Percentiles rank a stretch among this genome's conserved stretches.
phyloP scores from a whole-genome alignment of 306 rosid genomes.

The Canavalia ensiformis region DNA sequence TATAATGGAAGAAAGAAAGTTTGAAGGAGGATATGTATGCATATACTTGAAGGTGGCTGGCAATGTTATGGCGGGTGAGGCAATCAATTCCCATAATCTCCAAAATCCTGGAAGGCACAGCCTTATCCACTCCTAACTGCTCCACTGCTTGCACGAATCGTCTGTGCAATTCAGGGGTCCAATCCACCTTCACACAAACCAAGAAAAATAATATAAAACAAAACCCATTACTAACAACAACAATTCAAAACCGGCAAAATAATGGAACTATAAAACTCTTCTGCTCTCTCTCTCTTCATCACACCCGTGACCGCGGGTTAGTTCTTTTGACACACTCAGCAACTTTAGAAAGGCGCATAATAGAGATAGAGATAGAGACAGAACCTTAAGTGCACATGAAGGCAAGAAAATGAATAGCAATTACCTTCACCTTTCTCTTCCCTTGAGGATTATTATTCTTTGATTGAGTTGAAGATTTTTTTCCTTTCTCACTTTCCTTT shows the following conservation, averaged over 20 bases:
- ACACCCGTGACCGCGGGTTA: constrained; percentile 52
- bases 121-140: constrained; percentile 96
- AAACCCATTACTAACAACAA: not conserved
- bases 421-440: constrained; percentile 89
- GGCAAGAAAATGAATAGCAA: not conserved
- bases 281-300: constrained; percentile 21
- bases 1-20: not conserved
- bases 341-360: constrained; percentile 37
- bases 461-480: constrained; percentile 66
- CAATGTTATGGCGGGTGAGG: constrained; percentile 98
- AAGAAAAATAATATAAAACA: constrained; percentile 9
- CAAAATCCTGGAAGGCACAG: constrained; percentile 95
- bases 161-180: constrained; percentile 97
- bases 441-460: constrained; percentile 69
- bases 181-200: constrained; percentile 81
- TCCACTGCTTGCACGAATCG: constrained; percentile 97
- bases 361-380: constrained; percentile 53
- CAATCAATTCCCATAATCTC: constrained; percentile 97
- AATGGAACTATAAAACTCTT: not conserved
- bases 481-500: constrained; percentile 57
- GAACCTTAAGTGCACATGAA: constrained; percentile 36
- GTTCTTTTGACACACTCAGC: constrained; percentile 34
- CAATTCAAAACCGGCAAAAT: constrained; percentile 12
- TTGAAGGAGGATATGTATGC: not conserved
- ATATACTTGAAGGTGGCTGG: constrained; percentile 96